A percentile compares a stretch with the other conserved stretches of the same genome.
Conservation (phyloP, 2,329 filamentous ascomycete genomes). For the Penicillium sp. region DNA sequence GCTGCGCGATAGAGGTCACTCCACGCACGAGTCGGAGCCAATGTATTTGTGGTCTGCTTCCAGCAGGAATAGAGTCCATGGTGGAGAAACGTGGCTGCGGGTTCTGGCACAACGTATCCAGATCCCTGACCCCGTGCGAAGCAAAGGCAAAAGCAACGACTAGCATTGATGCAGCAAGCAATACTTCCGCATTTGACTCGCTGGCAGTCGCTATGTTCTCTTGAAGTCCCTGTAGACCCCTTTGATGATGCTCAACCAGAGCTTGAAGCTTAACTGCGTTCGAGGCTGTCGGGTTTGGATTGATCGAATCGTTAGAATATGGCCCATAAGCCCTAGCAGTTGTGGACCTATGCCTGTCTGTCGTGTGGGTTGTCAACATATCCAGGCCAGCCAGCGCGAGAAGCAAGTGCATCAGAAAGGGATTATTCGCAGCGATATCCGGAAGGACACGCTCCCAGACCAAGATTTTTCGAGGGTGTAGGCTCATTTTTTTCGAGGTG, state of each 20-base stretch:
- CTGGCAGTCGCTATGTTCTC: slow-evolving; percentile 10
- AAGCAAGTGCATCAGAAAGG: slow-evolving; percentile 27
- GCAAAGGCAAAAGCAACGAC: slow-evolving; percentile 22
- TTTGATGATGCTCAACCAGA: slow-evolving; percentile 24
- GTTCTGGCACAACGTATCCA: background rate
- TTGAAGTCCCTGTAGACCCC: slow-evolving; percentile 17
- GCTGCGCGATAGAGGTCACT: slow-evolving; percentile 4
- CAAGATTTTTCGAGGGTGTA: slow-evolving; percentile 4
- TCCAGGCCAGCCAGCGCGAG: slow-evolving; percentile 25
- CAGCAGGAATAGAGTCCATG: too few species aligned
- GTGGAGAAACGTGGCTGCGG: too few species aligned
- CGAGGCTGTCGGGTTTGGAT: too few species aligned
- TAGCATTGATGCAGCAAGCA: slow-evolving; percentile 20
- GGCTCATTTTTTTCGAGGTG: slow-evolving; percentile 15
- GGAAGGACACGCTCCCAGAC: slow-evolving; percentile 24
- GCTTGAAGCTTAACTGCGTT: slow-evolving; percentile 1
- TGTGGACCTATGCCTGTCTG: background rate
- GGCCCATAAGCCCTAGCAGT: too few species aligned
- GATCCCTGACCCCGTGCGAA: slow-evolving; percentile 12
- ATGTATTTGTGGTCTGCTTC: slow-evolving; percentile 9
- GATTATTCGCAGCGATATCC: slow-evolving; percentile 16
- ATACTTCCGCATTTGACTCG: slow-evolving; percentile 8
- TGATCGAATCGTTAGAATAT: too few species aligned
- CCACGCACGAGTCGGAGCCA: slow-evolving; percentile 22
- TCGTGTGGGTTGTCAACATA: slow-evolving; percentile 5